Percentiles rank a stretch among this genome's conserved stretches.
phyloP scores from a whole-genome alignment of 176 grass and related monocot genomes.

The Avena eriantha region DNA sequence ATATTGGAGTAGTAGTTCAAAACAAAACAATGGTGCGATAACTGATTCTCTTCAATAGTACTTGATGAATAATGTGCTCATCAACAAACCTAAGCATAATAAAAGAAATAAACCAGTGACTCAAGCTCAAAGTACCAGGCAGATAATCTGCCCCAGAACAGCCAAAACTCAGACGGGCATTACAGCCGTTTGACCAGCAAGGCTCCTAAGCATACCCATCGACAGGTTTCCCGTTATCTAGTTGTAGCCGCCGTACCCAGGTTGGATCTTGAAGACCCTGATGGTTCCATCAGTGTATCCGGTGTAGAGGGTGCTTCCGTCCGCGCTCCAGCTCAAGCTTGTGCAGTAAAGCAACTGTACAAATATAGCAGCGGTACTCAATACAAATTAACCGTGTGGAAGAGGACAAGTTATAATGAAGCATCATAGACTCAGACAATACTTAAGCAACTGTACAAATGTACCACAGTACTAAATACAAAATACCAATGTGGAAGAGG shows the following conservation, averaged over 20 bases:
- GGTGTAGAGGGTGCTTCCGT: slow-evolving; percentile 59
- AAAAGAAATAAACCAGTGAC: slow-evolving; percentile 31
- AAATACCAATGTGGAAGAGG: not conserved
- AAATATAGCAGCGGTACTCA: not conserved
- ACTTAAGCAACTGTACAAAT: slow-evolving; percentile 59
- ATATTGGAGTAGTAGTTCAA: not conserved
- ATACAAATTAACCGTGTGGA: not conserved
- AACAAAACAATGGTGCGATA: slow-evolving; percentile 12
- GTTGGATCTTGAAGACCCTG: slow-evolving; percentile 60
- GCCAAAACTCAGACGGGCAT: slow-evolving; percentile 43
- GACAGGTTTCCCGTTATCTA: not conserved
- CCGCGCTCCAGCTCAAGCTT: slow-evolving; percentile 74
- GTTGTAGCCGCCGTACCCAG: not conserved
- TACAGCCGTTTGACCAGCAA: slow-evolving; percentile 27
- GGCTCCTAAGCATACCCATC: slow-evolving; percentile 17
- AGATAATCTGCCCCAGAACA: slow-evolving; percentile 38
- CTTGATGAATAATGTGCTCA: slow-evolving; percentile 36
- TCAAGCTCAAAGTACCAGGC: slow-evolving; percentile 34
- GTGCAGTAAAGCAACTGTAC: slow-evolving; percentile 67
- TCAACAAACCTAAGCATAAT: slow-evolving; percentile 44
- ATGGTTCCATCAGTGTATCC: slow-evolving; percentile 70
- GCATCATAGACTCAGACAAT: not conserved
- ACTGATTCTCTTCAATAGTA: slow-evolving; percentile 41
- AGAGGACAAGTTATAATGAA: not conserved
- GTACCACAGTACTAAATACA: slow-evolving; percentile 1